Evolutionary conservation across 1,284 basidiomycete species (phyloP).

Genomic region (Singerocomus rubriflavus): DNA sequence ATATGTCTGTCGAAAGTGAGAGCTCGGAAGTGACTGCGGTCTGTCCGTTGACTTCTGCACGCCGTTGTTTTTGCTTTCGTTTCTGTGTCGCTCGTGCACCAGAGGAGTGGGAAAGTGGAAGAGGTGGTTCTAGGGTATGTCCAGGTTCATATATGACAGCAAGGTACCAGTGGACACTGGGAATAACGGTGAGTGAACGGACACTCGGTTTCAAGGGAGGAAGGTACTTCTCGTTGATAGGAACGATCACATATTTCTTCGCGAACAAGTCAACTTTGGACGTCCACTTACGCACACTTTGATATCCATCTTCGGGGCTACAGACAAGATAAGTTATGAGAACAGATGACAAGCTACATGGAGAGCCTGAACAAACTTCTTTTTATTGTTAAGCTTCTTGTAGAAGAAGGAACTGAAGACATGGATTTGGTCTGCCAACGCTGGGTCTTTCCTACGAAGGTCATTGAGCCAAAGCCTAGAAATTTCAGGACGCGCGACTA

Average conservation of each 20-base stretch:
- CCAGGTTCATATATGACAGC: conserved; percentile 89
- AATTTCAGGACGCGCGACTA: conserved; percentile 1
- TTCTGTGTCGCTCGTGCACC: conserved; percentile 30
- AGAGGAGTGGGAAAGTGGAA: conserved; percentile 27
- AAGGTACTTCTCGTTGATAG: conserved; percentile 92
- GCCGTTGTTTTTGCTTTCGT: conserved; percentile 27
- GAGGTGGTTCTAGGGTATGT: conserved; percentile 48
- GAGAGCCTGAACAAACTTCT: conserved; percentile 47
- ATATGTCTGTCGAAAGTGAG: background rate
- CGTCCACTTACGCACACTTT: conserved; percentile 93
- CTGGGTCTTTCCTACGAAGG: conserved; percentile 52
- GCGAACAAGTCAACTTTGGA: conserved; percentile 81
- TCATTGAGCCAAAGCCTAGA: conserved; percentile 65
- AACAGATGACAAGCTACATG: background rate
- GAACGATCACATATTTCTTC: conserved; percentile 91
- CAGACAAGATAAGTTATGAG: conserved; percentile 11
- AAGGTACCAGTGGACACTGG: conserved; percentile 94
- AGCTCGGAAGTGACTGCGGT: conserved; percentile 2
- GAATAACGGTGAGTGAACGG: conserved; percentile 10
- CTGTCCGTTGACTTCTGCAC: conserved; percentile 1
- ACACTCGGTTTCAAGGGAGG: background rate
- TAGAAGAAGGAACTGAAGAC: conserved; percentile 99
- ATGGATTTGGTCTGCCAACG: conserved; percentile 73
- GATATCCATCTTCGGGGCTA: conserved; percentile 69
- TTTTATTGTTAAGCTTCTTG: conserved; percentile 81